Evolutionary conservation across 2,329 filamentous ascomycete species (phyloP).

Genomic region (Hypoxylon sp.): DNA sequence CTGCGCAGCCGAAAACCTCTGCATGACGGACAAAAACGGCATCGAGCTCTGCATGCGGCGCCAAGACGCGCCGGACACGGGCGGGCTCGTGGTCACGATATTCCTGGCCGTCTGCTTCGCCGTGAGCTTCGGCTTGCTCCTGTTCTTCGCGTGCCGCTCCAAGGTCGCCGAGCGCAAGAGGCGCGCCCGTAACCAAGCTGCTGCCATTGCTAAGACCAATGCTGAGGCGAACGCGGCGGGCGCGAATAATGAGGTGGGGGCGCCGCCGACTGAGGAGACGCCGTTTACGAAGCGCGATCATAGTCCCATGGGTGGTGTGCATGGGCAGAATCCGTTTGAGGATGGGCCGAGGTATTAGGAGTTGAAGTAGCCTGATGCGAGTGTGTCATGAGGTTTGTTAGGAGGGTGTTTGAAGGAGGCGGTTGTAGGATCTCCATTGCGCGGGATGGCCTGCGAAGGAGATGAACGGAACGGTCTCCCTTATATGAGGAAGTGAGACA

Average conservation of each 20-base stretch:
- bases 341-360: slow-evolving; percentile 17
- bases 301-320: slow-evolving; percentile 6
- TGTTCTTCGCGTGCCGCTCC: slow-evolving; percentile 68
- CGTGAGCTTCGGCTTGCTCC: slow-evolving; percentile 59
- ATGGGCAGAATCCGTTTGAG: slow-evolving; percentile 34
- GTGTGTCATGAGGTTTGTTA: background rate
- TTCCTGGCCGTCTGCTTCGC: slow-evolving; percentile 62
- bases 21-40: slow-evolving; percentile 60
- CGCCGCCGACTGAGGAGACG: background rate
- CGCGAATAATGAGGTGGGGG: too few species aligned
- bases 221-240: slow-evolving; percentile 47
- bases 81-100: slow-evolving; percentile 65
- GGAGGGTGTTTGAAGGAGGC: background rate
- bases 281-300: slow-evolving; percentile 15
- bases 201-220: slow-evolving; percentile 63
- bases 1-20: slow-evolving; percentile 63
- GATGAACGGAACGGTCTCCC: background rate
- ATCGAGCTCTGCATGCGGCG: slow-evolving; percentile 62
- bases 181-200: slow-evolving; percentile 64
- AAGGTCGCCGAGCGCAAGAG: slow-evolving; percentile 61
- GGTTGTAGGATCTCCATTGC: background rate
- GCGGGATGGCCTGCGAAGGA: background rate
- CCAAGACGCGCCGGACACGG: slow-evolving; percentile 58
- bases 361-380: background rate
- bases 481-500: background rate